A percentile compares a stretch with the other conserved stretches of the same genome.
Conservation (phyloP, 352 stramenopile genomes). For the Pythium diclinum region DNA sequence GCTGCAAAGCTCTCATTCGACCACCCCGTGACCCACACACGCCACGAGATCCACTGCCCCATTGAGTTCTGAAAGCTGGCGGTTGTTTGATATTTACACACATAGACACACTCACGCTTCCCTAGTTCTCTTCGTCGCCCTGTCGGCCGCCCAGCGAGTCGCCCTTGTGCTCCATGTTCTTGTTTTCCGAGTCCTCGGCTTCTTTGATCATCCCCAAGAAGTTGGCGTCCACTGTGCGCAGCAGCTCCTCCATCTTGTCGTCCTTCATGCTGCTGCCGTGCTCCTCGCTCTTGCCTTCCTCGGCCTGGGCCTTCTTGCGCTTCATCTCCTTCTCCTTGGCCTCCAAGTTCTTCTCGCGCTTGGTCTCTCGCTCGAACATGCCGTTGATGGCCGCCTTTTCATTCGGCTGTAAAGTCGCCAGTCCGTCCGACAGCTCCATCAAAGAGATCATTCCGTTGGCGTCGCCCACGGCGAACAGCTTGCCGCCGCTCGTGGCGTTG, state of each 20-base stretch:
- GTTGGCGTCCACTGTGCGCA: constrained; percentile 92
- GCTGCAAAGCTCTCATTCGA: constrained; percentile 11
- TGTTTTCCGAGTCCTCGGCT: constrained; percentile 90
- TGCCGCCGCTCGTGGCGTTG: constrained; percentile 83
- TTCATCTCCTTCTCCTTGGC: constrained; percentile 87
- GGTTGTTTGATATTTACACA: background rate
- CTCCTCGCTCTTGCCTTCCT: constrained; percentile 79
- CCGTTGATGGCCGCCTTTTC: constrained; percentile 94
- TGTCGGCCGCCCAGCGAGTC: constrained; percentile 34
- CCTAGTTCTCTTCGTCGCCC: constrained; percentile 32
- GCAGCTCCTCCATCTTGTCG: constrained; percentile 93
- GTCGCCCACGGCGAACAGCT: constrained; percentile 94
- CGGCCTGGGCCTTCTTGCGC: constrained; percentile 76
- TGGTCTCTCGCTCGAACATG: constrained; percentile 97
- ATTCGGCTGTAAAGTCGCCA: constrained; percentile 89
- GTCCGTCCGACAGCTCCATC: constrained; percentile 93
- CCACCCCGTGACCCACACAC: constrained; percentile 13
- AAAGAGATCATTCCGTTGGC: constrained; percentile 95
- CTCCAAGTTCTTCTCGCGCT: constrained; percentile 94
- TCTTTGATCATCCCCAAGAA: constrained; percentile 97
- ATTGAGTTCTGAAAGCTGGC: background rate
- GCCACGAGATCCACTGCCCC: constrained; percentile 8
- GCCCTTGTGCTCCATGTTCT: constrained; percentile 84
- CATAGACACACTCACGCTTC: background rate
- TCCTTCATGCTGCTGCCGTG: constrained; percentile 66